Base-by-base conservation (phyloP, 257 asterid species). In the Gynochthodes officinalis region DNA sequence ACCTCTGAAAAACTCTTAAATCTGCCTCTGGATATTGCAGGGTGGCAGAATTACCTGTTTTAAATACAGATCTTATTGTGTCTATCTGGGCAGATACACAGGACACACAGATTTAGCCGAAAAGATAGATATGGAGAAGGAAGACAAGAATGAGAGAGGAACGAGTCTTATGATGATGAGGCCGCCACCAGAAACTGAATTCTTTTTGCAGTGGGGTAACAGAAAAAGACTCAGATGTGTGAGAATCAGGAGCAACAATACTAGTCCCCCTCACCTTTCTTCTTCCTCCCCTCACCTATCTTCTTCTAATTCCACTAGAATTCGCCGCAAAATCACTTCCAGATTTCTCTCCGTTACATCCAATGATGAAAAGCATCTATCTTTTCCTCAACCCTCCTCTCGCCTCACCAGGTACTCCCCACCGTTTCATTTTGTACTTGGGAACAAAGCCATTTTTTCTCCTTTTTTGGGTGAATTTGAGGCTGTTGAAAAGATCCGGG, bases 121-220 rank as follows among this genome's bases (percentile, higher is more conserved):
- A 43, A 30, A 48, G 35, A 72, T 18, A 14, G 50, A 53, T 43
- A 76, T 78, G 82, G 82, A 79, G 77, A 80, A 77, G 84, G 78
- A 73, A 39, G 83, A 78, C 40, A 75, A 55, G 79, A 75, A 44
- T 48, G 74, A 74, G 58, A 61, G 73, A 64, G 67, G 57, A 11
- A 7, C 44, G 48, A 66, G 46, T 35, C 8, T 62, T 5, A 21
- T 43, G 70, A 67, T 49, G 64, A 43, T 42, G 60, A 35, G 70
- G 72, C 73, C 77, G 18, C 69, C 50, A 44, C 61, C 77, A 28
- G 81, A 77, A 73, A 52, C 82, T 10, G 89, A 84, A 72, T 80
- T 82, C 21, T 59, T 77, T 37, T 75, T 84, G 73, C 84, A 75
- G 89, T 84, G 89, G 89, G 89, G 89, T 30, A 84, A 64, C 75